Evolutionary conservation across 805 yeast genomes (phyloP), one percentile per base, ranked within the genome.

Genomic region (Nakazawaea ernobii): DNA sequence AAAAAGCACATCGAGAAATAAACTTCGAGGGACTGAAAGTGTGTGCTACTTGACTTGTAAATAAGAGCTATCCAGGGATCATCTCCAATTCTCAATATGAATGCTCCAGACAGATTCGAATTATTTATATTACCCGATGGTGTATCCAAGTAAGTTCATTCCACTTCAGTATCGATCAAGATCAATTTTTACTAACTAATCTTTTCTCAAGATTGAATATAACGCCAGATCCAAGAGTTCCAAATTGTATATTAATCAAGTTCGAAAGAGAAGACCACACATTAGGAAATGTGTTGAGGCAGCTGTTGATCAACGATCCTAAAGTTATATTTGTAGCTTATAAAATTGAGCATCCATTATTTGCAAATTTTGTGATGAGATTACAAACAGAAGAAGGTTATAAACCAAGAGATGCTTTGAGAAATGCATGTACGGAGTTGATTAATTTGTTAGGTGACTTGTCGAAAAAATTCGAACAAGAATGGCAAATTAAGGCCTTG

Each of bases 101-200:
- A 94, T 71, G 98, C 98, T 60, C 99, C 99, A 68, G 99, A 94
- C 71, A 84, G 99, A 76, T 94, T 92, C 65, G 99, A 94, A 74
- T 80, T 94, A 36, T 94, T 94, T 64, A 80, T 94, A 57, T 75
- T 94, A 58, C 98, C 97, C n/a, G 99, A 94, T 66, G 98, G 99
- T 46, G 95, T 88, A 46, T 86, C 92, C 45, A 94, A 94, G 87
- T 83, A 73, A 32, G 87, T 74, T 24, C 20, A 15, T 10, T 40
- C 30, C 13, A 11, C 10, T 36, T 35, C 8, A 8, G 30, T 39
- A 13, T 32, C 17, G 17, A 14, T 6, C 28, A 13, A 5, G 3
- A 36, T 36, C 4, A 10, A 15, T 10, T 17, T n/a, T 24, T 32
- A 51, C 55, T 50, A 50, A 52, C 55, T 29, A 6, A 10, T 15